Percentiles rank a stretch among this genome's conserved stretches.
These are phyloP conservation scores for Colletotrichum sp. DNA, from an alignment of 2,329 filamentous ascomycete genomes.

Conservation along the genomic window DNA sequence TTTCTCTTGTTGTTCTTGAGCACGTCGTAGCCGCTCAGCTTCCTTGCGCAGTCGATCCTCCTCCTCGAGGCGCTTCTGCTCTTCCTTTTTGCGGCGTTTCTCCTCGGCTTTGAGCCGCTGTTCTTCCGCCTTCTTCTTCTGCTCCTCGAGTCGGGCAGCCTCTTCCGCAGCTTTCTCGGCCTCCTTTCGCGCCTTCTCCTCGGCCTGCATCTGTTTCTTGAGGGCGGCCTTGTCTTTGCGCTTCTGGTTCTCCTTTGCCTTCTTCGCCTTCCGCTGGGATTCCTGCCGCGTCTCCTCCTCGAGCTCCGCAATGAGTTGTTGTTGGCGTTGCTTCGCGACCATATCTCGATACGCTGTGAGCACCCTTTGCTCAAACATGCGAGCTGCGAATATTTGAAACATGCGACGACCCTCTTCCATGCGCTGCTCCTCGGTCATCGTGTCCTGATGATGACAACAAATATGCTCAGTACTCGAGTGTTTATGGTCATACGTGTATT, in stretches of 20 bases:
- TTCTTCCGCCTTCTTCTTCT: constrained; percentile 82
- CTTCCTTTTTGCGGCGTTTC: constrained; percentile 88
- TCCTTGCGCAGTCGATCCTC: constrained; percentile 87
- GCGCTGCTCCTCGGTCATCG: constrained; percentile 96
- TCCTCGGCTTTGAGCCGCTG: constrained; percentile 84
- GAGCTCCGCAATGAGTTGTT: constrained; percentile 88
- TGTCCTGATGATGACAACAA: constrained; percentile 69
- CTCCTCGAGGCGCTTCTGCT: constrained; percentile 87
- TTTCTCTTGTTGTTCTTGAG: constrained; percentile 84
- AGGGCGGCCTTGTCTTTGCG: constrained; percentile 92
- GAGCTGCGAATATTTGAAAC: constrained; percentile 99
- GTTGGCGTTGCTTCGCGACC: constrained; percentile 89
- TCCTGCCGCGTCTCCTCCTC: constrained; percentile 82
- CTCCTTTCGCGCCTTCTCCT: constrained; percentile 87
- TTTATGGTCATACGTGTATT: constrained; percentile 23
- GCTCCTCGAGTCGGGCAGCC: constrained; percentile 74
- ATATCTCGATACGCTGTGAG: constrained; percentile 98
- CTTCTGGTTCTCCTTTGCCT: constrained; percentile 91
- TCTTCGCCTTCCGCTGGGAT: constrained; percentile 86
- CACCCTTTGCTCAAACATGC: constrained; percentile 99
- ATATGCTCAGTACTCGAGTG: constrained; percentile 45
- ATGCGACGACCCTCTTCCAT: constrained; percentile 98
- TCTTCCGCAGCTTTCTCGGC: constrained; percentile 91
- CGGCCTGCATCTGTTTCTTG: constrained; percentile 88
- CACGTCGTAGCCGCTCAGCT: constrained; percentile 78